Conservation (phyloP, 2,329 filamentous ascomycete species). For the Colletotrichum musae region DNA sequence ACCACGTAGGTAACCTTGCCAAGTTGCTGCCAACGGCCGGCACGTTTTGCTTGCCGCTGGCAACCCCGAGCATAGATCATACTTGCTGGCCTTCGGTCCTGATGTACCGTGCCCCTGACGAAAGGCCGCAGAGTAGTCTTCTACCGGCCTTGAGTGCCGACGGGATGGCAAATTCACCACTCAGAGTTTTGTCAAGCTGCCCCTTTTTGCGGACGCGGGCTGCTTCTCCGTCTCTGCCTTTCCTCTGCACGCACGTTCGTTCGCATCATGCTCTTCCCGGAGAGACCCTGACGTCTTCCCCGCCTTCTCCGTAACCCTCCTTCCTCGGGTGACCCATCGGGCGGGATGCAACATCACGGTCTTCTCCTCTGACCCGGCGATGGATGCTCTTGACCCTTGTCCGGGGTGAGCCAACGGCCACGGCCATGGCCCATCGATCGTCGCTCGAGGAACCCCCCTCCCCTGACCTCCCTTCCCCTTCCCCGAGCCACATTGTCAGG, state of each 20-base stretch:
- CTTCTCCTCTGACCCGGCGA: not conserved
- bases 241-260: not conserved
- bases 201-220: not conserved
- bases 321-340: slow-evolving; percentile 32
- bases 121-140: not conserved
- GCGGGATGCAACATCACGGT: slow-evolving; percentile 33
- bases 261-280: not conserved
- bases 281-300: not conserved
- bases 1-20: not conserved
- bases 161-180: not conserved
- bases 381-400: slow-evolving; percentile 5
- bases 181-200: not conserved
- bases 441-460: not conserved
- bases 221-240: not conserved
- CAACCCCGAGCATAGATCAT: slow-evolving; percentile 6
- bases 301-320: too few relatives aligned
- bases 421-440: slow-evolving; percentile 6
- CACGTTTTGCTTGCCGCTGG: not conserved
- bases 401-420: not conserved
- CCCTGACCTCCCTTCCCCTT: not conserved
- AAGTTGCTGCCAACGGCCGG: not conserved
- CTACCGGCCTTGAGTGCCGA: not conserved
- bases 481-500: slow-evolving; percentile 21
- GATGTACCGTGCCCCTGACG: not conserved
- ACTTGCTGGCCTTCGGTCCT: not conserved